Evolutionary conservation across 192 early-diverging fungal species (phyloP), one percentile per base, ranked within the genome.

Genomic region (Dispira parvispora): DNA sequence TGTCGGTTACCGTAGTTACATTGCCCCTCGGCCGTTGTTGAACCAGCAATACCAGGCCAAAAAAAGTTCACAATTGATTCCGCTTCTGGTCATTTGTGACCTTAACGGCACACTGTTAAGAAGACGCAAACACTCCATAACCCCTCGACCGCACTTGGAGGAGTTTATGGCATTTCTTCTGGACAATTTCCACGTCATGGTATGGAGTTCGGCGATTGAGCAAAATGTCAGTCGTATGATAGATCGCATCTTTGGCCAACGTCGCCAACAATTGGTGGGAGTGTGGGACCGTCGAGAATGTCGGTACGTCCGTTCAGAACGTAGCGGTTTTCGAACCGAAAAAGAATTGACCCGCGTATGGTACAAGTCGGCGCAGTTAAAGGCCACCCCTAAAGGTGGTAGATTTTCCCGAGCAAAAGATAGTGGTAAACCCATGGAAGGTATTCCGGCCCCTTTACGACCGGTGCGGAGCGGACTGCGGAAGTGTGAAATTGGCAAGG

Each of bases 201-300:
- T 89, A 8, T 89, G 87, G 87, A 84, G 82, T 56, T 84, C 84
- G 9, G 83, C 87, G 0, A 73, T 77, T 20, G 71, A 71, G 1
- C 23, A 42, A 0, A 86, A 73, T 45, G 80, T 89, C 0, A 18
- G 69, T 6, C 72, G 64, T 13, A 87, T 87, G 83, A 45, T 83
- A n/a, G 43, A 56, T 8, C 21, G 45, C 11, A 23, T 69, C 43
- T 77, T 87, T 67, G 66, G 60, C 0, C 58, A 65, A 0, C 28
- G 76, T 13, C 25, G 12, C 20, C 1, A 13, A 13, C 53, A 55
- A 3, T 27, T 55, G 13, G 53, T 23, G 20, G 53, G n/a, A 8
- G 12, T 13, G 27, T 55, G 53, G 53, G 13, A 18, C 3, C 53
- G 53, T 18, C 23, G 25, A 20, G 13, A 26, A 13, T 55, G 53